Evolutionary conservation across 805 yeast genomes (phyloP).

Genomic region (Lachancea sp.): DNA sequence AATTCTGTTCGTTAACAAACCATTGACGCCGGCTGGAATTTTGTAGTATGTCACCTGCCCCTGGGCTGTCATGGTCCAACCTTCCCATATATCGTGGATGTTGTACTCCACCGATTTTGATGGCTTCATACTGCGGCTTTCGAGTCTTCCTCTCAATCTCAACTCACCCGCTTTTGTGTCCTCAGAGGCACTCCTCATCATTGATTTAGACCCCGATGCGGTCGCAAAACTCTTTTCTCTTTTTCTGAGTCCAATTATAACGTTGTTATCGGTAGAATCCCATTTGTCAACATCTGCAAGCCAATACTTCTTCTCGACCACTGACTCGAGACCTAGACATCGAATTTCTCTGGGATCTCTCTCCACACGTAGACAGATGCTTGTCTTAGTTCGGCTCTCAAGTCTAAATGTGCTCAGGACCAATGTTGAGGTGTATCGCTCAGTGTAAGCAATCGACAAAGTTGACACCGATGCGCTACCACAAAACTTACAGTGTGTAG

Average conservation of each 20-base stretch:
- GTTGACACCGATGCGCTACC: constrained; percentile 79
- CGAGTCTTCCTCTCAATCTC: constrained; percentile 9
- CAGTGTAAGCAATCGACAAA: constrained; percentile 63
- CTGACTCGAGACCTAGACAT: constrained; percentile 78
- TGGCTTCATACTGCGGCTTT: constrained; percentile 5
- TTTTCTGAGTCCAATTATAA: constrained; percentile 60
- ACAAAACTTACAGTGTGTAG: constrained; percentile 85
- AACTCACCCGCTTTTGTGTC: constrained; percentile 20
- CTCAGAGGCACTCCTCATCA: constrained; percentile 11
- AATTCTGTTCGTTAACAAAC: constrained; percentile 47
- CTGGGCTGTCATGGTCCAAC: constrained; percentile 66
- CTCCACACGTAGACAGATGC: constrained; percentile 81
- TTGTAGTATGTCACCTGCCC: constrained; percentile 58
- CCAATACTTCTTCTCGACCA: constrained; percentile 64
- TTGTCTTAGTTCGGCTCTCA: constrained; percentile 68
- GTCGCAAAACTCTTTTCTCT: constrained; percentile 28
- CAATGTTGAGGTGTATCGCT: constrained; percentile 19
- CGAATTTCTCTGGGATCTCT: constrained; percentile 89
- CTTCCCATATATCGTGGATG: constrained; percentile 60
- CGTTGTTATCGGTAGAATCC: constrained; percentile 72
- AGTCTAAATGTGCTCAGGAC: constrained; percentile 69
- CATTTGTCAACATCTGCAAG: constrained; percentile 63
- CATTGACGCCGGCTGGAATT: constrained; percentile 44
- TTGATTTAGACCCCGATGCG: not conserved
- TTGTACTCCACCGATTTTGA: constrained; percentile 26